A percentile compares a stretch with the other conserved stretches of the same genome.
Conservation (phyloP, 345 rosid genomes). For the Cardiospermum halicacabum region DNA sequence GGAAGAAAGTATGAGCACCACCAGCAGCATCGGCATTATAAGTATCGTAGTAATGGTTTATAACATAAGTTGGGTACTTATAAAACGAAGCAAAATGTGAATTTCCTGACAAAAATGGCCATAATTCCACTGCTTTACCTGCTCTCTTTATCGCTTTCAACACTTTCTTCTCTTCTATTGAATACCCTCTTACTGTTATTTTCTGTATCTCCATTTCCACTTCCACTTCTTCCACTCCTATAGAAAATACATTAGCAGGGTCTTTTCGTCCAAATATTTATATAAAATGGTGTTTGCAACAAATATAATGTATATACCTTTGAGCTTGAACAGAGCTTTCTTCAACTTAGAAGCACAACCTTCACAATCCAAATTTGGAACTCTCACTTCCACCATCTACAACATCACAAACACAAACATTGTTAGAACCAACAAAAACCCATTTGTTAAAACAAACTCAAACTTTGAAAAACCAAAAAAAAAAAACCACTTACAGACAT, state of each 20-base stretch:
- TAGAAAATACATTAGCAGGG: too few species aligned
- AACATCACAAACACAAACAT: neutral
- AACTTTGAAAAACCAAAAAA: neutral
- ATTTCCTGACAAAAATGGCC: constrained; percentile 85
- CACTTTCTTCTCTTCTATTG: constrained; percentile 64
- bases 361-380: constrained; percentile 85
- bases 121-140: constrained; percentile 85
- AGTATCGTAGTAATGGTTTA: constrained; percentile 70
- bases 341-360: constrained; percentile 89
- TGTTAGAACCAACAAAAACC: neutral
- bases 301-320: constrained; percentile 41
- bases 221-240: constrained; percentile 87
- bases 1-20: constrained; percentile 65
- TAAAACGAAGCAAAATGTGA: constrained; percentile 76
- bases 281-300: too few species aligned
- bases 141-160: constrained; percentile 59
- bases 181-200: constrained; percentile 65
- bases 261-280: neutral
- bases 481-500: constrained; percentile 50
- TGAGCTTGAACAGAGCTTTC: constrained; percentile 80
- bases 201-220: constrained; percentile 83
- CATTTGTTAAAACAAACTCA: neutral
- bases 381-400: constrained; percentile 82
- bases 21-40: constrained; percentile 37
- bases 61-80: constrained; percentile 66